Evolutionary conservation across 1,139 yeast species (phyloP), one percentile per base, ranked within the genome.

Genomic region (Nematodospora anomalae): DNA sequence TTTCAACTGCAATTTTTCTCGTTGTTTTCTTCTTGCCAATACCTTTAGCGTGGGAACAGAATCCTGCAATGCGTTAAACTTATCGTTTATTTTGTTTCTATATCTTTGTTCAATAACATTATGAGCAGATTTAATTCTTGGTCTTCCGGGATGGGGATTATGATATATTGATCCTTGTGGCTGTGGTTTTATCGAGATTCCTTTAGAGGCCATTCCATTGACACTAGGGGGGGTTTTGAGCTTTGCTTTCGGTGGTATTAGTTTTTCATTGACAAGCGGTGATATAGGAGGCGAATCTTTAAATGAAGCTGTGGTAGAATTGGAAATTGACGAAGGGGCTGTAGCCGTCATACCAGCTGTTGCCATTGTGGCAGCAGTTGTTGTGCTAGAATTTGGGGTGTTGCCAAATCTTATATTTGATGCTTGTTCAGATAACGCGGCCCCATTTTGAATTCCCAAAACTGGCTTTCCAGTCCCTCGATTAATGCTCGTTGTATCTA

Each of bases 21-120:
- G 33, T 31, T 42, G 33, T 30, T 53, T 58, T 23, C 57, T 51
- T 27, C 53, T 52, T 2, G 67, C 58, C 6, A 56, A 57, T 7
- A 61, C 55, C 32, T 71, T 50, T 21, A 70, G 57, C 3, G 72
- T 67, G 9, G 76, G 76, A 13, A 70, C 76, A 15, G 64, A 53
- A 34, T 64, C 53, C 45, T 66, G 74, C 27, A 70, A 57, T 12
- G 66, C 64, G 16, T 60, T 59, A 46, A 70, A 69, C 45, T 67
- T 66, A 47, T 68, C 73, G 45, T 69, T 70, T 42, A 70, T 69
- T 42, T 67, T 69, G 51, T 70, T 68, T 39, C 76, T 50, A 50
- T 69, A 69, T 37, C 76, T 46, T 46, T 70, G 76, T 43, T 70
- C 76, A 36, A 70, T 68, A 4, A 70, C 63, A 41, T 69, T 70